Percentiles rank a stretch among this genome's conserved stretches.
phyloP scores from a whole-genome alignment of 176 grass and related monocot genomes.

The Cenchrus americanus region DNA sequence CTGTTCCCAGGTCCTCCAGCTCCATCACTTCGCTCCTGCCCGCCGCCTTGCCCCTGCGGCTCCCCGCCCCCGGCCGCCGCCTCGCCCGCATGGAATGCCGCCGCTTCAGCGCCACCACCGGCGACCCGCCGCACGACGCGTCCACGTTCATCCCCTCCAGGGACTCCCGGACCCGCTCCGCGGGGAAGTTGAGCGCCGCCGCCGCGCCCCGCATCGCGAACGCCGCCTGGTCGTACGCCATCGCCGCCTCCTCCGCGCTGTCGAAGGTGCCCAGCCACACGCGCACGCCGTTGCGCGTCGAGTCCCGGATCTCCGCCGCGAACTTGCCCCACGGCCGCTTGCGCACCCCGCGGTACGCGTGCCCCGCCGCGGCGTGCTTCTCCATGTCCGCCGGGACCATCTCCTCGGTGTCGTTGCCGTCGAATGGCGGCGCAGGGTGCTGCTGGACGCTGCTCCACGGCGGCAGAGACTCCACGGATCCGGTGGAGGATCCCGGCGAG shows the following conservation, averaged over 20 bases:
- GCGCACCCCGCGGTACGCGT: constrained; percentile 59
- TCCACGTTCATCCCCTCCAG: constrained; percentile 29
- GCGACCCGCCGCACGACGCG: constrained; percentile 40
- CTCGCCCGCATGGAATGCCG: constrained; percentile 47
- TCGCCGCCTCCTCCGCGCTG: constrained; percentile 59
- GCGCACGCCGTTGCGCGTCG: constrained; percentile 62
- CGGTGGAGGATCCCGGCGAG: constrained; percentile 50
- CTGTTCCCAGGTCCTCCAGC: constrained; percentile 65
- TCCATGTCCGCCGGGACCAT: no score
- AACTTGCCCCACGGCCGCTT: constrained; percentile 79
- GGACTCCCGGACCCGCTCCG: constrained; percentile 52
- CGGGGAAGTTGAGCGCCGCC: constrained; percentile 73
- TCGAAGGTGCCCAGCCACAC: constrained; percentile 87
- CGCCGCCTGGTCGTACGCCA: constrained; percentile 86
- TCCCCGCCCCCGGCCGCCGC: not conserved
- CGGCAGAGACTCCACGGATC: constrained; percentile 37
- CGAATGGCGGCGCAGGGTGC: not conserved
- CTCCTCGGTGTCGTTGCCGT: no score
- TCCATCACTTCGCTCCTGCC: constrained; percentile 44
- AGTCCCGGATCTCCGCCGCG: constrained; percentile 78
- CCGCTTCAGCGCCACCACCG: constrained; percentile 63
- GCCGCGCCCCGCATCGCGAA: constrained; percentile 56
- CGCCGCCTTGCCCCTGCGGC: constrained; percentile 20
- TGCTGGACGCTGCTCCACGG: not conserved
- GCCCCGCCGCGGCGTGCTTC: no score